Evolutionary conservation across 2,329 filamentous ascomycete genomes (phyloP), one percentile per base, ranked within the genome.

Genomic region (Penicillium fuscoglaucum): DNA sequence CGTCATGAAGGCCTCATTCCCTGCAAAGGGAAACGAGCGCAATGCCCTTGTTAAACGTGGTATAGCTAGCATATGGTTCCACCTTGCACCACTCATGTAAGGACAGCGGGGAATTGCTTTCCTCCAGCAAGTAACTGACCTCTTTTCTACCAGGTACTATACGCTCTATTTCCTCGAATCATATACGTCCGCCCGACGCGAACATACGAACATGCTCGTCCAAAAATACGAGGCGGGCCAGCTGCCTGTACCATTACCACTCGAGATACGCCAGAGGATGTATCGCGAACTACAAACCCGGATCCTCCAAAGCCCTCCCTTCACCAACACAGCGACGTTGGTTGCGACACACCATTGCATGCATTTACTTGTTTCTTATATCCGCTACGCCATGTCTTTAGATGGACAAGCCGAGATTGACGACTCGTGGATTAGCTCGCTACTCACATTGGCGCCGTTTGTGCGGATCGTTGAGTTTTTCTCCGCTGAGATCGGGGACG

Each of bases 291-390:
- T 77, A 21, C 76, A 78, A 57, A 65, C 66, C 28, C 65, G 68
- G 53, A 77, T 78, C 29, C 66, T 78, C 39, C 71, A 67, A 59
- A 67, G 70, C 19, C 74, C 75, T 19, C 76, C 76, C 9, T 78
- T 78, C 57, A 76, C 71, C 40, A 68, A 77, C 55, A 75, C 72
- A 3, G 55, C 68, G 9, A 74, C 75, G 5, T 66, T 78, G 19
- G 66, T 78, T 58, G 72, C 74, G 12, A 76, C 75, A 19, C 74
- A 78, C 49, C 76, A 78, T 55, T 77, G 74, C 58, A 74, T 78
- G 68, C 68, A 70, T 40, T 61, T 78, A 6, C 65, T 78, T 13
- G 71, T 78, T 39, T 72, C 70, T 9, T 76, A 75, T 46, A 70
- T 78, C 47, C 72, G 70, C 49, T 66, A 71, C 52, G 75, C 74